Conservation (phyloP, 805 yeast species). For the Saccharomycopsis babjevae region DNA sequence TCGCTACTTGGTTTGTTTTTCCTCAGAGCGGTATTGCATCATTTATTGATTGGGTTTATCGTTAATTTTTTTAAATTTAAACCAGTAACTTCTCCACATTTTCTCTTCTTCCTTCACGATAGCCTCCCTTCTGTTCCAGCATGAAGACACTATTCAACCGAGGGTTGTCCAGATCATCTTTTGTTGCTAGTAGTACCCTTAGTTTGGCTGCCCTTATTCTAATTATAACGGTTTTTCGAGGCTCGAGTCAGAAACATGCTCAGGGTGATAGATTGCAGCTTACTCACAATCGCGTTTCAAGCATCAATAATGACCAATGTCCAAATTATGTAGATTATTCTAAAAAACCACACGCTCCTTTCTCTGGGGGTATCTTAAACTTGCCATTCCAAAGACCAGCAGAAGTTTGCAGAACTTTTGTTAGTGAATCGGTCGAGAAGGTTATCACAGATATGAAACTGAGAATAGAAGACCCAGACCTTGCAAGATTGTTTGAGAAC, state of each 20-base stretch:
- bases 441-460: slow-evolving; percentile 42
- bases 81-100: too few species aligned
- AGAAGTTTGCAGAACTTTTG: slow-evolving; percentile 61
- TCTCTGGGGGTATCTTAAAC: slow-evolving; percentile 41
- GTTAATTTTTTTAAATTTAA: too few species aligned
- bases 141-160: too few species aligned
- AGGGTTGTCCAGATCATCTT: too few species aligned
- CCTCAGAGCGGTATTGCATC: too few species aligned
- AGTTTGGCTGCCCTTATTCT: too few species aligned
- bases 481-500: slow-evolving; percentile 69
- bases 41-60: too few species aligned
- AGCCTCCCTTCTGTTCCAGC: too few species aligned
- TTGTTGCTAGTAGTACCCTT: too few species aligned
- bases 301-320: slow-evolving; percentile 28
- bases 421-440: slow-evolving; percentile 49
- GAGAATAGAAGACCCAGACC: slow-evolving; percentile 48
- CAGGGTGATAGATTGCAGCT: not conserved
- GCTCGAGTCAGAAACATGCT: not conserved
- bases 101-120: too few species aligned
- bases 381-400: slow-evolving; percentile 75
- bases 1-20: too few species aligned
- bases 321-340: slow-evolving; percentile 59
- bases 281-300: not conserved
- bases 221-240: not conserved
- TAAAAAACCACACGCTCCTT: slow-evolving; percentile 42